A percentile compares a stretch with the other conserved stretches of the same genome.
Evolutionary conservation across 306 rosid species (phyloP).

Genomic region (Cotoneaster glaucophyllus): DNA sequence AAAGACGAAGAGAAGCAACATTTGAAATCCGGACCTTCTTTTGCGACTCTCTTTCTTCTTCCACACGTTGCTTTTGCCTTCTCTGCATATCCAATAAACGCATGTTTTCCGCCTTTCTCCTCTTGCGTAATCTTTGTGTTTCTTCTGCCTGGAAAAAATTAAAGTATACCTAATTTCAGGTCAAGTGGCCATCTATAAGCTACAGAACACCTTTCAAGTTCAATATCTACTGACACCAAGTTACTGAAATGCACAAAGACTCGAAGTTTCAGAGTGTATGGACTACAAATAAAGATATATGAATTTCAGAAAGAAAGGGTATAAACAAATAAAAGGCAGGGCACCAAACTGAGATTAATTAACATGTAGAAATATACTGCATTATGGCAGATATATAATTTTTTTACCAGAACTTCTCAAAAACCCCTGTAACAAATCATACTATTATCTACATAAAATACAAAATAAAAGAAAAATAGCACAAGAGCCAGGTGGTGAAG

Average conservation of each 20-base stretch:
- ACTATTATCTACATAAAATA: not conserved
- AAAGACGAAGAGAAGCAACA: not conserved
- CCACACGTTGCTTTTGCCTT: conserved; percentile 82
- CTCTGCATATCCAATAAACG: conserved; percentile 65
- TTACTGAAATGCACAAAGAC: not conserved
- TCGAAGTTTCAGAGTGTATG: not conserved
- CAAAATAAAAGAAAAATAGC: not conserved
- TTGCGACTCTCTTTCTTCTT: conserved; percentile 86
- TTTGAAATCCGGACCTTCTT: conserved; percentile 62
- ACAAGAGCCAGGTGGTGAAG: not conserved
- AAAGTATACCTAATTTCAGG: not conserved
- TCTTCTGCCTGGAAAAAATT: conserved; percentile 67
- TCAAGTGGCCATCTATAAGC: not conserved
- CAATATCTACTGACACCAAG: not conserved
- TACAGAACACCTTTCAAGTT: not conserved
- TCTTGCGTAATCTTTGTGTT: conserved; percentile 72
- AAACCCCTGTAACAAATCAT: not conserved
- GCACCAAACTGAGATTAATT: not conserved
- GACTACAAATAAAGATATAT: not conserved
- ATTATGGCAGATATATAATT: not conserved
- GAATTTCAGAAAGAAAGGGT: not conserved
- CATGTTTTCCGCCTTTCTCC: conserved; percentile 65
- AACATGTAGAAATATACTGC: not conserved
- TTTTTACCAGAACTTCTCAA: not conserved
- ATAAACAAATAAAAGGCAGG: not conserved